Conservation (phyloP, 129 eudicot species). For the Lactuca sativa region DNA sequence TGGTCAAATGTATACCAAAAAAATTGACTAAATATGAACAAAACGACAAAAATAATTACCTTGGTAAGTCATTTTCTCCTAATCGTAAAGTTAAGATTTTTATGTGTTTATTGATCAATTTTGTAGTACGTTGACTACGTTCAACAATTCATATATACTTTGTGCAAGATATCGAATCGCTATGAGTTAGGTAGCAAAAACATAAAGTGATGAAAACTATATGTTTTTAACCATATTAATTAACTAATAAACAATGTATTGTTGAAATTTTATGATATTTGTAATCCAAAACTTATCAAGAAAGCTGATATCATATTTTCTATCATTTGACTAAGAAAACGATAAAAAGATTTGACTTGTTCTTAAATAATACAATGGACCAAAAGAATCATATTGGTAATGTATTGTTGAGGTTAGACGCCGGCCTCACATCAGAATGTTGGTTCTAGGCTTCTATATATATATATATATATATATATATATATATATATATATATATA, state of each 20-base stretch:
- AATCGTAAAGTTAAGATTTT: no score
- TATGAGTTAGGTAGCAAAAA: not conserved
- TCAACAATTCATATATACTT: no score
- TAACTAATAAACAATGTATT: not conserved
- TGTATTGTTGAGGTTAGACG: conserved; percentile 23
- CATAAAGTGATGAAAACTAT: not conserved
- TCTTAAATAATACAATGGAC: not conserved
- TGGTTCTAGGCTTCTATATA: not conserved
- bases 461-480: no score
- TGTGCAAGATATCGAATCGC: no score
- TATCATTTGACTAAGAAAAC: not conserved
- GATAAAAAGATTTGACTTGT: not conserved
- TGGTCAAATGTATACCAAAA: no score
- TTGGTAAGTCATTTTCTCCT: no score
- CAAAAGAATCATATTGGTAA: conserved; percentile 2
- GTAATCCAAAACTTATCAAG: no score
- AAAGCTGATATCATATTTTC: not conserved
- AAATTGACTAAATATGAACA: no score
- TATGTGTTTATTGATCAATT: no score
- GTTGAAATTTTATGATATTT: not conserved
- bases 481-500: no score
- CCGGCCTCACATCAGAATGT: conserved; percentile 24
- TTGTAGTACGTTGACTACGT: no score
- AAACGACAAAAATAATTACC: no score
- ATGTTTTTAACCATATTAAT: not conserved